Conservation (phyloP, 1,284 basidiomycete species). For the Melampsora larici-populina region DNA sequence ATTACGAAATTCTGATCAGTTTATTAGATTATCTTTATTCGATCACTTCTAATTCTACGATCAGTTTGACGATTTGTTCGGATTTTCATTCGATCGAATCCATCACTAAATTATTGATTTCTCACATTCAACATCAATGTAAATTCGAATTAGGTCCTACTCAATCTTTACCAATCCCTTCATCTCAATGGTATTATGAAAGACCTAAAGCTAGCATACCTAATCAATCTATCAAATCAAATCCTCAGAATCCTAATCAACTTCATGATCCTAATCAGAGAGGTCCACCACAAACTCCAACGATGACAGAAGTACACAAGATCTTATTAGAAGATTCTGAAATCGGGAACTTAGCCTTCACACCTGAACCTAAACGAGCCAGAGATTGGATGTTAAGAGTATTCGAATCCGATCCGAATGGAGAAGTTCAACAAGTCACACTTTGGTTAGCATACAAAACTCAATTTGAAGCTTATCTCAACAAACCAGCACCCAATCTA, state of each 20-base stretch:
- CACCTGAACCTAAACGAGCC: conserved; percentile 24
- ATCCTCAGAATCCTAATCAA: not conserved
- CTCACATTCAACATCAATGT: conserved; percentile 23
- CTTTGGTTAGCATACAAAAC: conserved; percentile 40
- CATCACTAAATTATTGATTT: conserved; percentile 10
- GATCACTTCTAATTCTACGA: not conserved
- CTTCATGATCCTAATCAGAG: not conserved
- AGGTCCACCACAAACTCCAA: conserved; percentile 13
- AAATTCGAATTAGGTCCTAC: conserved; percentile 1
- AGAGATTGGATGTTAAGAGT: conserved; percentile 25
- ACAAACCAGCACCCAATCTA: not conserved
- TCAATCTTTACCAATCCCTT: conserved; percentile 6
- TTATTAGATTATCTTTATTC: conserved; percentile 35
- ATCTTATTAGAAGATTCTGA: conserved; percentile 16
- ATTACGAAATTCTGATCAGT: conserved; percentile 20
- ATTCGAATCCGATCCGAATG: conserved; percentile 27
- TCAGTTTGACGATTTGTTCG: not conserved
- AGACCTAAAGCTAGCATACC: not conserved
- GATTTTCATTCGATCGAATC: conserved; percentile 9
- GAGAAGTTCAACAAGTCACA: conserved; percentile 36
- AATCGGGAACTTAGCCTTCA: conserved; percentile 11
- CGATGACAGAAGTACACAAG: conserved; percentile 25
- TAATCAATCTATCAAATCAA: not conserved
- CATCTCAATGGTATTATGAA: conserved; percentile 24
- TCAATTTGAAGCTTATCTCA: conserved; percentile 29